Percentiles rank a stretch among this genome's conserved stretches.
Evolutionary conservation across 2,329 filamentous ascomycete species (phyloP).

Genomic region (Pleurostoma richardsiae): DNA sequence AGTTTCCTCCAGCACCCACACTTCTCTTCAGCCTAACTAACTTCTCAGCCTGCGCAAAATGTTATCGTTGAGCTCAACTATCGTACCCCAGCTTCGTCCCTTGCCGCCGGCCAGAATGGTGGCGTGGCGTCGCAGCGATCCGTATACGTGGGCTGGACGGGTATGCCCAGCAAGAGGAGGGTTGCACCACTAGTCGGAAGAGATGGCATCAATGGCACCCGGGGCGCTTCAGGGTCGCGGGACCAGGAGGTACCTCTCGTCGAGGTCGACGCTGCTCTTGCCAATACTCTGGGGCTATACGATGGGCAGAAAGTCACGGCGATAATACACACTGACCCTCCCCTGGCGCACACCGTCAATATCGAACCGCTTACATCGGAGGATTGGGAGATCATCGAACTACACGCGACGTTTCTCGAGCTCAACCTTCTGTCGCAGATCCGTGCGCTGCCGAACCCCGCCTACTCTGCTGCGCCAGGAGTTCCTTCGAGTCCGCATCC

Average conservation of each 20-base stretch:
- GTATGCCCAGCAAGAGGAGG: slow-evolving; percentile 90
- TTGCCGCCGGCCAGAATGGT: slow-evolving; percentile 32
- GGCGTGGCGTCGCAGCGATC: slow-evolving; percentile 53
- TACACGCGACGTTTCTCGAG: slow-evolving; percentile 93
- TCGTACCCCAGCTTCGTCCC: slow-evolving; percentile 48
- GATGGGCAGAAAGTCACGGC: slow-evolving; percentile 76
- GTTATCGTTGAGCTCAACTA: slow-evolving; percentile 89
- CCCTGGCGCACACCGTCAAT: slow-evolving; percentile 87
- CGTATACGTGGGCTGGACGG: slow-evolving; percentile 91
- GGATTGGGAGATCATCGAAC: slow-evolving; percentile 98
- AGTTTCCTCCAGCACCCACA: slow-evolving; percentile 23
- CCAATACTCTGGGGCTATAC: slow-evolving; percentile 66
- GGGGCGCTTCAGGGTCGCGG: slow-evolving; percentile 49
- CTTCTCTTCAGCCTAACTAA: slow-evolving; percentile 11
- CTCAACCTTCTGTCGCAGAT: slow-evolving; percentile 91
- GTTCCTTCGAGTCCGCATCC: slow-evolving; percentile 62
- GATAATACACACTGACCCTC: slow-evolving; percentile 81
- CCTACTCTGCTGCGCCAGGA: slow-evolving; percentile 48
- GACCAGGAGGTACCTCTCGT: slow-evolving; percentile 75
- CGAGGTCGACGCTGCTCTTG: slow-evolving; percentile 85
- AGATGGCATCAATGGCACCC: slow-evolving; percentile 62
- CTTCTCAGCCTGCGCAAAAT: slow-evolving; percentile 77
- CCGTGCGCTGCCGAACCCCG: slow-evolving; percentile 84
- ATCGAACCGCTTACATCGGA: slow-evolving; percentile 93
- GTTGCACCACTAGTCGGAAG: slow-evolving; percentile 67